Evolutionary conservation across 805 yeast genomes (phyloP), one percentile per base, ranked within the genome.

Genomic region (Barnettozyma sucrosica): DNA sequence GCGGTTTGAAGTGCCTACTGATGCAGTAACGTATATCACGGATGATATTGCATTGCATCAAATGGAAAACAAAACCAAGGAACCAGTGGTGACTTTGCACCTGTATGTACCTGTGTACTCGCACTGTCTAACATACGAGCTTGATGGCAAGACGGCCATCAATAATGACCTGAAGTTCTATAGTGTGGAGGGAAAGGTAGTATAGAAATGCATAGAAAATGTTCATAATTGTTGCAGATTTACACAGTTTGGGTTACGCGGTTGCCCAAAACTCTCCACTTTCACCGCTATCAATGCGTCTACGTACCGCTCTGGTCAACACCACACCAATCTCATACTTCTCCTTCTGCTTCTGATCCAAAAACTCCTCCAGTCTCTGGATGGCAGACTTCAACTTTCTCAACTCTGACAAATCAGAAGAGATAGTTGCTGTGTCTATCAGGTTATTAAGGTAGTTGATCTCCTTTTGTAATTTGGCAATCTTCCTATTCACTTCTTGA

Each of bases 31-130:
- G 1, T 73, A 71, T 58, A 74, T 74, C 40, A 62, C 70, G 30
- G 77, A 74, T 57, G 58, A 59, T n/a, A 70, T 73, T 38, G 78
- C 77, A 5, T 59, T 71, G 45, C 77, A 74, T 59, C 64, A 63
- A 55, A 70, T 74, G 50, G 57, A 63, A 41, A 74, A 74, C 51
- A 67, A 69, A 6, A 38, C 51, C 2, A 65, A 64, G n/a, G 41
- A 42, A 19, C 43, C 46, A 4, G 63, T 71, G 11, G 73, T 74
- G 5, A 68, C 75, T 13, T 65, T 74, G 56, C 78, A 74, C 56
- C 64, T 74, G 48, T 74, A 74, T 55, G 72, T 75, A 11, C 77
- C 78, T 5, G 16, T 20, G 7, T 51, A 51, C 21, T 19, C 41
- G 2, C 32, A 45, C 2, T 45, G 47, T 20, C 18, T 34, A 2